Conservation (phyloP, 805 yeast species). For the Monosporozyma yasuniensis region DNA sequence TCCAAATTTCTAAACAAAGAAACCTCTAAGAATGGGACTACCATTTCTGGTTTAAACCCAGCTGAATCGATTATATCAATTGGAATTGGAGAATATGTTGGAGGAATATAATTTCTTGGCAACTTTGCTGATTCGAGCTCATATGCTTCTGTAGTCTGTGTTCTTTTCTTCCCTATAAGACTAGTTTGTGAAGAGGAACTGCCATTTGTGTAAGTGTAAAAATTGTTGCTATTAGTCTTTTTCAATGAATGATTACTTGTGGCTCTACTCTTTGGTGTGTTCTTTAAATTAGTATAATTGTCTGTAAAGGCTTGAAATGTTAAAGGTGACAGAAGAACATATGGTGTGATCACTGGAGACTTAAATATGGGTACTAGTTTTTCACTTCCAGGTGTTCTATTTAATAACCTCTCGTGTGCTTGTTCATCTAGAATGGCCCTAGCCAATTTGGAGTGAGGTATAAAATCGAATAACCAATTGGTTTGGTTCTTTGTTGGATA, state of each 20-base stretch:
- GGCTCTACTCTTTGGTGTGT: slow-evolving; percentile 12
- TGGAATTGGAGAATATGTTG: slow-evolving; percentile 48
- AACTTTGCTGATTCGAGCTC: slow-evolving; percentile 3
- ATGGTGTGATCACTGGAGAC: slow-evolving; percentile 25
- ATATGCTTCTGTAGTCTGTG: background rate
- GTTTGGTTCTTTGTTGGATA: slow-evolving; percentile 63
- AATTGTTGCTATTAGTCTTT: slow-evolving; percentile 1
- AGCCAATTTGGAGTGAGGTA: slow-evolving; percentile 34
- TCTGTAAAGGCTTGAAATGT: slow-evolving; percentile 30
- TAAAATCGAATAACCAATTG: slow-evolving; percentile 48
- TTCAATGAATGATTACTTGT: slow-evolving; percentile 6
- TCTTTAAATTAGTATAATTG: slow-evolving; percentile 16
- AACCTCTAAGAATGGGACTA: slow-evolving; percentile 69
- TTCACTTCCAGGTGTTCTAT: slow-evolving; percentile 26
- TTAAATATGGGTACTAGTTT: slow-evolving; percentile 23
- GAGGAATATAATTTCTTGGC: slow-evolving; percentile 35
- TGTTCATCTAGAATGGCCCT: slow-evolving; percentile 41
- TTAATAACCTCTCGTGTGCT: slow-evolving; percentile 34
- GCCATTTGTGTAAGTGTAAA: background rate
- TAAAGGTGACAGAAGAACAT: slow-evolving; percentile 31
- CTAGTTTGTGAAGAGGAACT: background rate
- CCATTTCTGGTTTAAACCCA: slow-evolving; percentile 52
- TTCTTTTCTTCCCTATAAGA: background rate
- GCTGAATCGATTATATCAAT: slow-evolving; percentile 71
- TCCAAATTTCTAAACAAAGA: slow-evolving; percentile 56